These are phyloP conservation scores for Coemansia sp. DNA, from an alignment of 192 early-diverging fungal species.

Conservation along the genomic window DNA sequence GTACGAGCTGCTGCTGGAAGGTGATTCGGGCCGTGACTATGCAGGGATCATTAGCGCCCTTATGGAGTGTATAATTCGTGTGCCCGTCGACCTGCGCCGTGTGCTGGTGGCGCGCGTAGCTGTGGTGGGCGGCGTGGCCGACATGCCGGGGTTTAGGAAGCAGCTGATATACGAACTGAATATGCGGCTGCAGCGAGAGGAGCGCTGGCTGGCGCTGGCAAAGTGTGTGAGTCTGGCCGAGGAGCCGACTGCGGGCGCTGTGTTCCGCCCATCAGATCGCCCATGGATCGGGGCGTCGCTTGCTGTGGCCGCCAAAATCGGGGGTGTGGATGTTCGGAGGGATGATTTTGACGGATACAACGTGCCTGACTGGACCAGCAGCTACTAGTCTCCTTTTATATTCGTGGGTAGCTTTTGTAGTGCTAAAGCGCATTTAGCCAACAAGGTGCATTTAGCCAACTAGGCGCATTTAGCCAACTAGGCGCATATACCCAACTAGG, in stretches of 20 bases:
- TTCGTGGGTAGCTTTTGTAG: no score
- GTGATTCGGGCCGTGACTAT: constrained; percentile 65
- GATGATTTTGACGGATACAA: constrained; percentile 66
- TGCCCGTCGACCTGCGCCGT: constrained; percentile 70
- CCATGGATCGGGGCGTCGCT: constrained; percentile 85
- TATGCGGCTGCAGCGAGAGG: constrained; percentile 49
- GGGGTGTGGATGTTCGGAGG: constrained; percentile 63
- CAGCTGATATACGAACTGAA: constrained; percentile 65
- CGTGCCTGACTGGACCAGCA: constrained; percentile 53
- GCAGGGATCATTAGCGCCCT: constrained; percentile 59
- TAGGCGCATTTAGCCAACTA: no score
- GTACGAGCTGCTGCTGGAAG: constrained; percentile 76
- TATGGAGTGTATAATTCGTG: constrained; percentile 58
- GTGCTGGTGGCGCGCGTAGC: constrained; percentile 66
- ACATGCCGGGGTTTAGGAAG: constrained; percentile 69
- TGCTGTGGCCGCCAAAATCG: constrained; percentile 71
- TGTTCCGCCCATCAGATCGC: constrained; percentile 69
- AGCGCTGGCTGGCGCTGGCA: constrained; percentile 57
- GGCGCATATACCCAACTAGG: no score
- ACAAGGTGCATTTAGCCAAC: no score
- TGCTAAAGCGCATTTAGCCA: no score
- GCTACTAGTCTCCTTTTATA: no score
- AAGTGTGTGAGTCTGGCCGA: constrained; percentile 61
- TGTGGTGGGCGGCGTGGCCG: constrained; percentile 74
- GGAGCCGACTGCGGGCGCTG: constrained; percentile 51